phyloP scores from a whole-genome alignment of 805 yeast species.

The Pichia paraexigua region DNA sequence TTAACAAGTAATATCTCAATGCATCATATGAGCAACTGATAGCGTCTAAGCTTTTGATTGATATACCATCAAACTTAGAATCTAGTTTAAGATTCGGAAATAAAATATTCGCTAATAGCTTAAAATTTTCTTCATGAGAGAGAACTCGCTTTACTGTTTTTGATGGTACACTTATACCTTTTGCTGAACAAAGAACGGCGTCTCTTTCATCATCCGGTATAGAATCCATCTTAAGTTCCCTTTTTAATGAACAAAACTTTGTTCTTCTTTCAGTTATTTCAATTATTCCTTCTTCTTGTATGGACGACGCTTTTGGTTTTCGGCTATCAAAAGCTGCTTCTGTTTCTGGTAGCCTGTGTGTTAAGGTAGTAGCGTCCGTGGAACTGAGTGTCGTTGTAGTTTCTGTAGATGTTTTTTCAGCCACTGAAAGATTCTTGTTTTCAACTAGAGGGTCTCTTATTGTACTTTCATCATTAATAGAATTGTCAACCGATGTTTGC shows the following conservation, averaged over 20 bases:
- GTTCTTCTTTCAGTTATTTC: not conserved
- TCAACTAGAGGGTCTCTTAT: not conserved
- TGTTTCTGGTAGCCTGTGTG: not conserved
- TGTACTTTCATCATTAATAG: not conserved
- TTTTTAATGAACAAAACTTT: not conserved
- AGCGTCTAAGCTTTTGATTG: not conserved
- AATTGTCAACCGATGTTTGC: not conserved
- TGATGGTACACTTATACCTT: constrained; percentile 11
- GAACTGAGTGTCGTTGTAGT: not conserved
- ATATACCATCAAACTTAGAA: constrained; percentile 2
- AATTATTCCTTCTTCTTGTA: not conserved
- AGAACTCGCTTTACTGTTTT: constrained; percentile 11
- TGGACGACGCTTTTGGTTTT: not conserved
- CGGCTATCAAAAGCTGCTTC: not conserved
- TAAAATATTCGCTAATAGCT: constrained; percentile 11
- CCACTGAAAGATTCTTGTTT: too few relatives aligned
- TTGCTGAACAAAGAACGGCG: constrained; percentile 4
- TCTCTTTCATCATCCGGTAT: constrained; percentile 4
- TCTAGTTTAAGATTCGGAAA: constrained; percentile 14
- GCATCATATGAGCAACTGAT: constrained; percentile 13
- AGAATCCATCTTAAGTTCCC: not conserved
- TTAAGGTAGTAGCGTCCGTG: not conserved
- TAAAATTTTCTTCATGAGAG: constrained; percentile 13
- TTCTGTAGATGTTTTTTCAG: not conserved
- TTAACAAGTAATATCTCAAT: constrained; percentile 17